Evolutionary conservation across 495 filamentous ascomycete species (phyloP).

Genomic region (Aspergillus sparsus): DNA sequence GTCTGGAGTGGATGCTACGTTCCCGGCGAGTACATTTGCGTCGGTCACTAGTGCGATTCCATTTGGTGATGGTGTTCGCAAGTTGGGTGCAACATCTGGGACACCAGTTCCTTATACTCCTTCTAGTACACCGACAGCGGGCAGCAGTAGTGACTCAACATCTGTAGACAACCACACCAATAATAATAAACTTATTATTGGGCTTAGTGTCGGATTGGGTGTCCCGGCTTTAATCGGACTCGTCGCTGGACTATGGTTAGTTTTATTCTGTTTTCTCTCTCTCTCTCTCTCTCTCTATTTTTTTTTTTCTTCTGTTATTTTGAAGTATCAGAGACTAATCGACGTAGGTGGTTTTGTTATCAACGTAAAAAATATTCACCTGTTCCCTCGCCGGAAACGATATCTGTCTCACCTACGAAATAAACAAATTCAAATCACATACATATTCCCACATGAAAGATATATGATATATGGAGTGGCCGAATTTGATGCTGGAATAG

Average conservation of each 20-base stretch:
- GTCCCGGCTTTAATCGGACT: background rate
- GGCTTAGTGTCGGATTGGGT: constrained; percentile 6
- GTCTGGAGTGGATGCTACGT: background rate
- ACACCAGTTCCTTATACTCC: background rate
- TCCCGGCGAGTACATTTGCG: constrained; percentile 1
- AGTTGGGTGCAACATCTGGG: background rate
- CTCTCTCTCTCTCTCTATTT: background rate
- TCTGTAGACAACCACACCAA: background rate
- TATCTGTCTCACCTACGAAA: background rate
- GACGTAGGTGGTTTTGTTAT: background rate
- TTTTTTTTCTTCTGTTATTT: background rate
- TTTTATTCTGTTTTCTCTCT: background rate
- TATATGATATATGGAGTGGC: no score
- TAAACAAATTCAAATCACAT: no score
- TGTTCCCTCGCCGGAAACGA: background rate
- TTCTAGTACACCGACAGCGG: background rate
- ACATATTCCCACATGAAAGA: no score
- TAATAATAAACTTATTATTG: constrained; percentile 8
- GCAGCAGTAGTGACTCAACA: background rate
- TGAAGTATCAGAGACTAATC: background rate
- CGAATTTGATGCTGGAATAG: no score
- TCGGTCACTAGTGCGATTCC: background rate
- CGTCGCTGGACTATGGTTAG: background rate
- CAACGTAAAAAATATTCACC: background rate
- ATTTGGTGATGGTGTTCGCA: background rate